Conservation (phyloP, 495 filamentous ascomycete genomes). For the Neurospora discreta region DNA sequence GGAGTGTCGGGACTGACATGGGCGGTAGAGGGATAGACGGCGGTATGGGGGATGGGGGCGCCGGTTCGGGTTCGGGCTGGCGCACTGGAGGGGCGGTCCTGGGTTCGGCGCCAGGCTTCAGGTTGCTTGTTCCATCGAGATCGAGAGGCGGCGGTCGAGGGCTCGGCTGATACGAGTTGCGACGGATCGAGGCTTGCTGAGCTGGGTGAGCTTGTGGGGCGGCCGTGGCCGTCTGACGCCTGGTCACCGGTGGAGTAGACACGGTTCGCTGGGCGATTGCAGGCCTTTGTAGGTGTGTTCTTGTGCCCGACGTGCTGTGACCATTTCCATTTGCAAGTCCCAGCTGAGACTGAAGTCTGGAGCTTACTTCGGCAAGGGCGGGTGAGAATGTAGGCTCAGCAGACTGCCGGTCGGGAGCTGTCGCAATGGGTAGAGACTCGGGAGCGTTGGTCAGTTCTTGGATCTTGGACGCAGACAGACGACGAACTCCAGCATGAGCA, state of each 20-base stretch:
- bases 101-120: constrained; percentile 2
- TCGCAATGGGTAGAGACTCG: constrained; percentile 35
- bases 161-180: constrained; percentile 22
- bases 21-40: constrained; percentile 69
- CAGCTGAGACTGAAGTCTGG: background rate
- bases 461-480: constrained; percentile 46
- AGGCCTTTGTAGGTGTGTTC: constrained; percentile 7
- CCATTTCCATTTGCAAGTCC: background rate
- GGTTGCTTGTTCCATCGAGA: constrained; percentile 13
- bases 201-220: constrained; percentile 13
- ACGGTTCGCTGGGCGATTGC: constrained; percentile 23
- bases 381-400: constrained; percentile 26
- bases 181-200: constrained; percentile 13
- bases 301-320: background rate
- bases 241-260: constrained; percentile 33
- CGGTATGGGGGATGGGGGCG: constrained; percentile 55
- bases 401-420: constrained; percentile 14
- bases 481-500: constrained; percentile 32
- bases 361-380: constrained; percentile 20
- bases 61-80: constrained; percentile 15
- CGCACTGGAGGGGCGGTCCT: constrained; percentile 3
- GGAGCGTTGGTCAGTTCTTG: constrained; percentile 42
- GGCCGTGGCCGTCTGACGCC: constrained; percentile 11
- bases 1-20: constrained; percentile 74
- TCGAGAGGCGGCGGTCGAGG: constrained; percentile 20